A percentile compares a stretch with the other conserved stretches of the same genome.
Evolutionary conservation across 1,284 basidiomycete genomes (phyloP).

Genomic region (Fomitopsis betulina): DNA sequence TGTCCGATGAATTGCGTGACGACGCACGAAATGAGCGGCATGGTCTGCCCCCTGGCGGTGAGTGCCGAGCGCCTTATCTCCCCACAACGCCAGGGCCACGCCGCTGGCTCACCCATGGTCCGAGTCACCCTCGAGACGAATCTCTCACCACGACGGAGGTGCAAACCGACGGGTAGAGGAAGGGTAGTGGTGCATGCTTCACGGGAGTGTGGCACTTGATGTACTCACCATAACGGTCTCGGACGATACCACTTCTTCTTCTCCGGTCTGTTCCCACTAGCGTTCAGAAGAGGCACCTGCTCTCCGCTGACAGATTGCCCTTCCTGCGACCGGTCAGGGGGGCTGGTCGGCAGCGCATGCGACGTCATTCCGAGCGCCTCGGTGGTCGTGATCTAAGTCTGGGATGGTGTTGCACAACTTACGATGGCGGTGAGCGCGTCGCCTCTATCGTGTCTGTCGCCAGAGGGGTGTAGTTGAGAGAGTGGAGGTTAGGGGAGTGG

Average conservation of each 20-base stretch:
- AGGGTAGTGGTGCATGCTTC: too few species aligned
- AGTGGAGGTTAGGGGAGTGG: not conserved
- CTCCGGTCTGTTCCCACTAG: constrained; percentile 1
- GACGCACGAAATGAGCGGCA: not conserved
- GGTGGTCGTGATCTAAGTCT: not conserved
- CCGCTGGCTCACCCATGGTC: too few species aligned
- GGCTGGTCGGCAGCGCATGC: not conserved
- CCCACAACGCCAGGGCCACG: too few species aligned
- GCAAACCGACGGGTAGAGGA: too few species aligned
- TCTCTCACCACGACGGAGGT: too few species aligned
- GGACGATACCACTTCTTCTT: constrained; percentile 67
- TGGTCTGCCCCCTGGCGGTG: not conserved
- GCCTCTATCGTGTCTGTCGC: constrained; percentile 21
- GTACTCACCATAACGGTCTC: constrained; percentile 51
- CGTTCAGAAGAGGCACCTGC: constrained; percentile 28
- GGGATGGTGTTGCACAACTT: constrained; percentile 16
- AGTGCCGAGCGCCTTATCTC: not conserved
- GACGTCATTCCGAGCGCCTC: not conserved
- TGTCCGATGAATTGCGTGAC: not conserved
- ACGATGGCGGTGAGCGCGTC: constrained; percentile 23
- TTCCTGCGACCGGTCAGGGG: not conserved
- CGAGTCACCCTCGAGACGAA: too few species aligned
- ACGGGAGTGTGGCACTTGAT: too few species aligned
- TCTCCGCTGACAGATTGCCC: constrained; percentile 18
- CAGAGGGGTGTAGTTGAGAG: constrained; percentile 19